Percentiles rank a stretch among this genome's conserved stretches.
Conservation (phyloP, 306 rosid genomes). For the Leucaena leucocephala region DNA sequence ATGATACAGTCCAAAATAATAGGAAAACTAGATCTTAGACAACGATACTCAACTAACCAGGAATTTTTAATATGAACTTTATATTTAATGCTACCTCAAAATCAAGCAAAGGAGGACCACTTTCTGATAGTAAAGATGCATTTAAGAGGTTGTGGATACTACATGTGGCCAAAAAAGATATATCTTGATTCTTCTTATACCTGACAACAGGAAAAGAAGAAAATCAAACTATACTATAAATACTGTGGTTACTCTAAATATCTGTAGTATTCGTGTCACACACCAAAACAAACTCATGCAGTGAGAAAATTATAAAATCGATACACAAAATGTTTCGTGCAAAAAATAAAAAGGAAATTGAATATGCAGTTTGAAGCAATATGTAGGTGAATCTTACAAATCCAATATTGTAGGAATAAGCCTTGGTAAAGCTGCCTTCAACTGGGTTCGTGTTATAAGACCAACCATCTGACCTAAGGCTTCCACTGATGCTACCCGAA, state of each 20-base stretch:
- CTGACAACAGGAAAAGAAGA: slow-evolving; percentile 51
- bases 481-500: slow-evolving; percentile 80
- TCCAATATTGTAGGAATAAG: slow-evolving; percentile 92
- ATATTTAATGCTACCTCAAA: slow-evolving; percentile 71
- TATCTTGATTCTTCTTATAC: slow-evolving; percentile 84
- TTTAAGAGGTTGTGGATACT: slow-evolving; percentile 85
- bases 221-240: slow-evolving; percentile 18
- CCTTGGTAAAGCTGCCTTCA: slow-evolving; percentile 88
- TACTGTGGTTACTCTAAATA: slow-evolving; percentile 20
- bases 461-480: slow-evolving; percentile 97
- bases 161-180: slow-evolving; percentile 77
- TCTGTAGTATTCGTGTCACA: slow-evolving; percentile 15
- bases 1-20: slow-evolving; percentile 21
- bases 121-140: slow-evolving; percentile 80
- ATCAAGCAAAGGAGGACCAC: slow-evolving; percentile 97
- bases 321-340: slow-evolving; percentile 16
- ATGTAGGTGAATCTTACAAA: slow-evolving; percentile 63
- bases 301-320: slow-evolving; percentile 24
- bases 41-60: slow-evolving; percentile 29
- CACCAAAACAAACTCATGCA: slow-evolving; percentile 17
- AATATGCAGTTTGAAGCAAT: slow-evolving; percentile 29
- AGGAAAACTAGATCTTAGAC: slow-evolving; percentile 20
- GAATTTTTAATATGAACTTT: slow-evolving; percentile 28
- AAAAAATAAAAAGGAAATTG: slow-evolving; percentile 24
- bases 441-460: slow-evolving; percentile 78